Evolutionary conservation across 441 rosid species (phyloP), one percentile per base, ranked within the genome.

Genomic region (Erodium trifolium): DNA sequence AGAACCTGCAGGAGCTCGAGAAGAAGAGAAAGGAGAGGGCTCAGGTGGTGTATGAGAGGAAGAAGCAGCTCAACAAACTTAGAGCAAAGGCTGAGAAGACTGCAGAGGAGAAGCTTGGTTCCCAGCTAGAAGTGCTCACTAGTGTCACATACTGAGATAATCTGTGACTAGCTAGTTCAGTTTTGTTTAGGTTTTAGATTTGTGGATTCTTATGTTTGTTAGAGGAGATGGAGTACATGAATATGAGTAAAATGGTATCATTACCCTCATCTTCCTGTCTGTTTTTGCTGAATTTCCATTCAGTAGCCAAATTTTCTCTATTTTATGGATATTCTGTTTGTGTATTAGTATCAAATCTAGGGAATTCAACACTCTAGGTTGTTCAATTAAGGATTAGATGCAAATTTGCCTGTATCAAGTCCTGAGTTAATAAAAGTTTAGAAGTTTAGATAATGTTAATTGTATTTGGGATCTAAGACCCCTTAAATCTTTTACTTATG

Each of bases 101-200:
- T 62, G 92, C 85, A 17, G 92, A 87, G 71, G 92, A 87, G 80
- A 91, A 87, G 78, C 93, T 91, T 41, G 92, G 91, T 29, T 62
- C 93, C 14, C 95, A 86, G 68, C 76, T 86, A 18, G 90, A 85
- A 2, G 73, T 88, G 75, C 79, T 88, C 65, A 82, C 89, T 45
- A 74, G 88, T 0, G 87, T 91, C 34, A 88, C 75, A 70, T 88
- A 87, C 67, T 90, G 88, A 87, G 64, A 49, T 49, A 3, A 13
- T 13, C 18, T 49, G 7, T 10, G 57, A 49, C 18, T n/a, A 49
- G 17, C 14, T 49, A 49, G 57, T 49, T 49, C 57, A n/a, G 57
- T 49, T 49, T 49, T 49, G 57, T 49, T 49, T 0, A 49, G 5
- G 57, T 2, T 49, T 49, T 49, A 49, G 17, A 2, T 3, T 51